phyloP scores from a whole-genome alignment of 306 rosid species.

The Oxytropis ochrocephala region DNA sequence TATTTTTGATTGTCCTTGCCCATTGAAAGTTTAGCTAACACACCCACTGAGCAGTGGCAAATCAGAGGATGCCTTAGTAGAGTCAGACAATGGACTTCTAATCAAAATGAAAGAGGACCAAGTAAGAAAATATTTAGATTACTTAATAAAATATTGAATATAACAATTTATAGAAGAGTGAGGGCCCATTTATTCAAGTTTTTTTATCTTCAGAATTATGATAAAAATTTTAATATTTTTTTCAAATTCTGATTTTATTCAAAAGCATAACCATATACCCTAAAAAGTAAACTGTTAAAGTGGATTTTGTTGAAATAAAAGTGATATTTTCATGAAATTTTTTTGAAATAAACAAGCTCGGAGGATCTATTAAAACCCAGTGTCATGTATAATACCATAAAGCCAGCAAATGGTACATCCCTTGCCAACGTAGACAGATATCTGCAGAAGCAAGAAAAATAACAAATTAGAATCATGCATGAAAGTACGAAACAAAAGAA shows the following conservation, averaged over 20 bases:
- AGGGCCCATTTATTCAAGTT: not conserved
- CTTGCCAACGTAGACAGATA: constrained; percentile 83
- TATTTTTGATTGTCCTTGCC: not conserved
- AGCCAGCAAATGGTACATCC: constrained; percentile 91
- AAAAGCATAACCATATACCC: not conserved
- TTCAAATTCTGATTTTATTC: not conserved
- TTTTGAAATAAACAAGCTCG: not conserved
- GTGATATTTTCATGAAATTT: not conserved
- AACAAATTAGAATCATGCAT: constrained; percentile 6
- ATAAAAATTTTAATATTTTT: too few species aligned
- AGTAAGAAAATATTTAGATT: not conserved
- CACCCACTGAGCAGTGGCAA: not conserved
- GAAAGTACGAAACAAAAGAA: not conserved
- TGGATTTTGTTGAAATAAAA: not conserved
- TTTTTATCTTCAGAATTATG: not conserved
- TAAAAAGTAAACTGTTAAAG: not conserved
- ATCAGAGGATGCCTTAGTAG: not conserved
- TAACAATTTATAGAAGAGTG: not conserved
- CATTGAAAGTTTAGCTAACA: not conserved
- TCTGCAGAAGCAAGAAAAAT: constrained; percentile 40
- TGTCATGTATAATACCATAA: constrained; percentile 51
- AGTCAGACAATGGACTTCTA: not conserved
- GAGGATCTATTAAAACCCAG: not conserved
- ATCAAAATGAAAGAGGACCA: not conserved
- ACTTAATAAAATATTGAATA: not conserved